Percentiles rank a stretch among this genome's conserved stretches.
Conservation (phyloP, 306 rosid genomes). For the Delonix regia region DNA sequence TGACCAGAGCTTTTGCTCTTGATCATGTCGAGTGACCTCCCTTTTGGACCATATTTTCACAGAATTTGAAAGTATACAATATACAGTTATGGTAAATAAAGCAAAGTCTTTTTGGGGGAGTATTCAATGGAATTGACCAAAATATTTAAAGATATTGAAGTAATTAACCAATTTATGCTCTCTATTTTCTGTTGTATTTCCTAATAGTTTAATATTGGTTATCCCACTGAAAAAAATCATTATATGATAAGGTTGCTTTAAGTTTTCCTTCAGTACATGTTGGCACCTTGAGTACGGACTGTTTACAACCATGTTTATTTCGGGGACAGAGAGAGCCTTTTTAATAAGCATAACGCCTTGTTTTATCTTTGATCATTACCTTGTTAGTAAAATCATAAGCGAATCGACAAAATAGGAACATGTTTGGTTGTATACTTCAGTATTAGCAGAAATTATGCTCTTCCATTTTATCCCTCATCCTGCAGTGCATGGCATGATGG, state of each 20-base stretch:
- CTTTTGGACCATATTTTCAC: background rate
- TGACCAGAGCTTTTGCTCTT: conserved; percentile 14
- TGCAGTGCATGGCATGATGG: background rate
- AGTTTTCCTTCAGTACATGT: conserved; percentile 1
- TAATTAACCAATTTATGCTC: conserved; percentile 4
- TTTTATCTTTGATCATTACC: conserved; percentile 25
- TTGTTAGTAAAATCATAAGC: background rate
- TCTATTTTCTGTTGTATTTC: background rate
- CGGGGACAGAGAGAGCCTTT: background rate
- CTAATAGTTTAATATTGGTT: conserved; percentile 10
- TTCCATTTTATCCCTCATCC: conserved; percentile 8
- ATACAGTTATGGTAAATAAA: conserved; percentile 1
- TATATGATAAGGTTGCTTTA: conserved; percentile 9
- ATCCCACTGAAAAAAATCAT: conserved; percentile 8
- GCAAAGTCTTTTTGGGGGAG: background rate
- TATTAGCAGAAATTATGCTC: background rate
- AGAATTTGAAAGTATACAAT: background rate
- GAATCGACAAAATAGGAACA: conserved; percentile 6
- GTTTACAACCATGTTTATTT: background rate
- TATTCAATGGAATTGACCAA: conserved; percentile 1
- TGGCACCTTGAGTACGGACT: background rate
- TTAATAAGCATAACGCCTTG: background rate
- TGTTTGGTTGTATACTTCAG: conserved; percentile 6
- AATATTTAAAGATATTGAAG: conserved; percentile 27
- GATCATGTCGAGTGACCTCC: conserved; percentile 10